These are phyloP conservation scores for Chaetomiaceae sp. DNA, from an alignment of 2,329 filamentous ascomycete genomes.

Conservation along the genomic window DNA sequence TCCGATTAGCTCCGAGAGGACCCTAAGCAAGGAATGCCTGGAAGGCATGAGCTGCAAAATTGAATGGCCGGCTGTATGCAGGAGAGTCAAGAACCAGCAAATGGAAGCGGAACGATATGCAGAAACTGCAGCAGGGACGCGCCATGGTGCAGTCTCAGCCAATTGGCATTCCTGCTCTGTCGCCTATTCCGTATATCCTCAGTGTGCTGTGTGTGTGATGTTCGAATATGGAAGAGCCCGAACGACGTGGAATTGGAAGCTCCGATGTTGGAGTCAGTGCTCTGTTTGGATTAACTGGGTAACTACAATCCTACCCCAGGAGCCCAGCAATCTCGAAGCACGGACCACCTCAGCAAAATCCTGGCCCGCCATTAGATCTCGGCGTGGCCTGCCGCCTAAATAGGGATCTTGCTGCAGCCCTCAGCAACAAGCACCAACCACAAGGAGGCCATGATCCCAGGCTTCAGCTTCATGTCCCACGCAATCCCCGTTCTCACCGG, in stretches of 20 bases:
- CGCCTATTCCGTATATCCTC: too few species aligned
- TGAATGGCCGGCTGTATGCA: conserved; percentile 14
- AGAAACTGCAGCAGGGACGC: neutral
- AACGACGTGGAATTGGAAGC: too few species aligned
- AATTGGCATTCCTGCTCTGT: neutral
- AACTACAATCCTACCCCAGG: too few species aligned
- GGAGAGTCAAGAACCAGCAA: conserved; percentile 4
- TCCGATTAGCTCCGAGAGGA: neutral
- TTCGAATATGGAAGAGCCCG: too few species aligned
- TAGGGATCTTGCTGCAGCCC: too few species aligned
- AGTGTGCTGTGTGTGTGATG: too few species aligned
- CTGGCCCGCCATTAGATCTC: too few species aligned
- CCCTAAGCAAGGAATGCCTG: neutral
- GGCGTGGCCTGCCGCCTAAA: too few species aligned
- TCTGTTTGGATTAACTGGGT: too few species aligned
- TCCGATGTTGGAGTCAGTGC: neutral
- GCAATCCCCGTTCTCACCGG: neutral
- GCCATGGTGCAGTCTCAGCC: neutral
- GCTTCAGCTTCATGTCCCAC: neutral
- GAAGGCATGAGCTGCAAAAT: conserved; percentile 8
- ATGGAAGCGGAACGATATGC: conserved; percentile 5
- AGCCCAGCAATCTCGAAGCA: neutral
- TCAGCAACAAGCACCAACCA: too few species aligned
- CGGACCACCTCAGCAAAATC: neutral
- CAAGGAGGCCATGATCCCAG: too few species aligned